Conservation (phyloP, 495 filamentous ascomycete species). For the Talaromyces trachyspermus region DNA sequence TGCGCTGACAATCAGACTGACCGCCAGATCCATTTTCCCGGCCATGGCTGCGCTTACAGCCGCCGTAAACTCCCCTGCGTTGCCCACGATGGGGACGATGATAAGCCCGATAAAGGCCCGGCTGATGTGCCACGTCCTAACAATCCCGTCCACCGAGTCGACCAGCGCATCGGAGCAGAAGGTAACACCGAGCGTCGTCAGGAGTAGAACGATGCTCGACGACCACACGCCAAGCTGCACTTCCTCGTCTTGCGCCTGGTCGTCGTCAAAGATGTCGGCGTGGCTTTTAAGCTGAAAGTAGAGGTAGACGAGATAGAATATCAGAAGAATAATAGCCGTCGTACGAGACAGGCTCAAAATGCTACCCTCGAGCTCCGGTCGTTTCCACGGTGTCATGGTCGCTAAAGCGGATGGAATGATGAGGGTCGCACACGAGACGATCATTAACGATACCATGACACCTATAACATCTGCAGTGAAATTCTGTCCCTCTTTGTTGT, state of each 20-base stretch:
- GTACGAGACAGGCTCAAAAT: conserved; percentile 25
- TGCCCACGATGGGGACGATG: conserved; percentile 19
- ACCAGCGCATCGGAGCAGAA: conserved; percentile 25
- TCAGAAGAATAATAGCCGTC: conserved; percentile 44
- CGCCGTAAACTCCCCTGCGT: conserved; percentile 16
- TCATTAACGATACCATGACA: conserved; percentile 21
- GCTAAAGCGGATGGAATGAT: conserved; percentile 23
- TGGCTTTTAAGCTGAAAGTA: conserved; percentile 40
- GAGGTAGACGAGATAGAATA: conserved; percentile 66
- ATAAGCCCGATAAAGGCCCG: conserved; percentile 25
- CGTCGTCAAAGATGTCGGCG: conserved; percentile 15
- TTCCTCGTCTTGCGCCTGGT: conserved; percentile 10
- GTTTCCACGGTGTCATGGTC: conserved; percentile 14
- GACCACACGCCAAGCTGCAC: conserved; percentile 12
- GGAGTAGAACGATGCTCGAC: conserved; percentile 13
- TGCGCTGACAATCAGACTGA: conserved; percentile 19
- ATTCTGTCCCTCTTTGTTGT: conserved; percentile 11
- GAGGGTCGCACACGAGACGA: conserved; percentile 15
- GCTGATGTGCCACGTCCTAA: conserved; percentile 15
- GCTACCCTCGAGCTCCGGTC: conserved; percentile 37
- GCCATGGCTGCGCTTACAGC: conserved; percentile 16
- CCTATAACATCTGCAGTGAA: conserved; percentile 17
- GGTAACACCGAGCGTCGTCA: conserved; percentile 21
- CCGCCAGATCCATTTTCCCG: conserved; percentile 21
- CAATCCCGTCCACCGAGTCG: conserved; percentile 21